Base-by-base conservation (phyloP, 1,284 basidiomycete species). In the Ustilago tritici region DNA sequence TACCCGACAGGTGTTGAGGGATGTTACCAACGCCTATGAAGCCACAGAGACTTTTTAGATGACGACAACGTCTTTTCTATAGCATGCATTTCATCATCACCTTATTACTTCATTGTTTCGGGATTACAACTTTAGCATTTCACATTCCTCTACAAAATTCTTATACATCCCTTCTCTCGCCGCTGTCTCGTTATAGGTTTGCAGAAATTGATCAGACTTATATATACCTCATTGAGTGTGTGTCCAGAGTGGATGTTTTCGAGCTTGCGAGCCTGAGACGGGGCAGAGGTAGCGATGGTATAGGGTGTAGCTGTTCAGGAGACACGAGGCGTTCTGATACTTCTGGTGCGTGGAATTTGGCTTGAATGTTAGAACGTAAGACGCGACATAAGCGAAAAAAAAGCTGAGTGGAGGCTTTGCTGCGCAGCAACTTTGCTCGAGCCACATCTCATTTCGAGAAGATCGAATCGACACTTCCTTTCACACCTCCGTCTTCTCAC, bases 1-100 rank as follows among this genome's bases (percentile, higher is more conserved):
- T 59, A 65, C 64, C 61, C 63, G 66, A 34, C 57, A 70, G 38
- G 70, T 71, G 35, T 64, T 77, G n/a, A 50, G 62, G 12, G 75
- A 77, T 54, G 75, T 77, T 15, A 77, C 75, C 49, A 77, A 77
- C 46, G 70, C 63, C 8, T 72, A 71, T 40, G 74, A 76, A 7
- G 69, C 63, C 7, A 53, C 62, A 31, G 73, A 76, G 58, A 76
- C 69, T 15, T 76, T 68, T 40, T 46, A 36, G 23, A 28, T 28
- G 23, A 28, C 23, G 23, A 28, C 23, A 41, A 19, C 2, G 38
- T 56, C 60, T 49, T 38, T 57, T 32, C 32, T 23, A 34, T n/a
- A 50, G 35, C 41, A 57, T 54, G 32, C 32, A 32, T 40, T 50
- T 36, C 23, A 6, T 36, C 55, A 14, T 15, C 32, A 15, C 17